Evolutionary conservation across 495 filamentous ascomycete species (phyloP).

Genomic region (Neurospora sp.): DNA sequence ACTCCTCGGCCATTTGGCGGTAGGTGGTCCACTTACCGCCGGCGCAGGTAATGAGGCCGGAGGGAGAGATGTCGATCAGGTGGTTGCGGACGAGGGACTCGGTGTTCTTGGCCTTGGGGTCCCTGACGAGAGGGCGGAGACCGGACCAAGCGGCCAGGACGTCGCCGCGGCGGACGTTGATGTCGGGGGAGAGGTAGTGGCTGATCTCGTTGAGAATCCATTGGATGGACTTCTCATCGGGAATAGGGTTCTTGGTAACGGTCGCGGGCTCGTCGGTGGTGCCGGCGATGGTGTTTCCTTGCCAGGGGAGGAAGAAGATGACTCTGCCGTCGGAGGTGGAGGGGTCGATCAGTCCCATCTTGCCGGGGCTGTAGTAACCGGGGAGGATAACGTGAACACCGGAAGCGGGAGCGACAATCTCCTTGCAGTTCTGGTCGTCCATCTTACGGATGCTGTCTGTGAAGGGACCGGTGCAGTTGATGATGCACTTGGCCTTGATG

Average conservation of each 20-base stretch:
- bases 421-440: slow-evolving; percentile 60
- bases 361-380: slow-evolving; percentile 86
- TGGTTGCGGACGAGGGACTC: slow-evolving; percentile 95
- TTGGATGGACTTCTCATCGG: slow-evolving; percentile 85
- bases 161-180: slow-evolving; percentile 87
- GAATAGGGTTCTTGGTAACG: slow-evolving; percentile 73
- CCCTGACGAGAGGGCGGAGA: slow-evolving; percentile 86
- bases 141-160: slow-evolving; percentile 95
- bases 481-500: slow-evolving; percentile 80
- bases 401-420: slow-evolving; percentile 88
- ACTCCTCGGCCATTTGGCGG: slow-evolving; percentile 96
- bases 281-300: slow-evolving; percentile 96
- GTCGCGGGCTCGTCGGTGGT: slow-evolving; percentile 86
- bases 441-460: slow-evolving; percentile 88
- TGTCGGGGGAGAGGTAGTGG: slow-evolving; percentile 82
- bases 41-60: slow-evolving; percentile 86
- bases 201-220: slow-evolving; percentile 93
- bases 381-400: slow-evolving; percentile 93
- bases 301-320: slow-evolving; percentile 99
- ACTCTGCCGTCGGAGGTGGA: slow-evolving; percentile 91
- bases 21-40: slow-evolving; percentile 99
- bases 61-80: slow-evolving; percentile 74
- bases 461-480: slow-evolving; percentile 97
- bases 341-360: slow-evolving; percentile 96
- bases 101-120: slow-evolving; percentile 88